Evolutionary conservation across 2,329 filamentous ascomycete species (phyloP).

Genomic region (Cercospora berteroae): DNA sequence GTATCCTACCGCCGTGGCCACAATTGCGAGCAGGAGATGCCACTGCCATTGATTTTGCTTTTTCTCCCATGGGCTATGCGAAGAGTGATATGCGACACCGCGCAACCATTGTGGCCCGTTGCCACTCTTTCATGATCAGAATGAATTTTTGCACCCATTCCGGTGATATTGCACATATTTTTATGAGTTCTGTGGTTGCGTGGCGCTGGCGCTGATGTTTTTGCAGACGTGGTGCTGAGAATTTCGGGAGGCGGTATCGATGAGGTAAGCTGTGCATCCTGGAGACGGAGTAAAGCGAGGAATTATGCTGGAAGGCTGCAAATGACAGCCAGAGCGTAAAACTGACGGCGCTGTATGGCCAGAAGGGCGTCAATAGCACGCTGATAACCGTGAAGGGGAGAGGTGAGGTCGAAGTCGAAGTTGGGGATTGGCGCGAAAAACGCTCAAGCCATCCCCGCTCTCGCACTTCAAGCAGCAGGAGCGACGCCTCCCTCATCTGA

Average conservation of each 20-base stretch:
- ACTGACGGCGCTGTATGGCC: neutral
- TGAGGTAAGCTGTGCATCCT: neutral
- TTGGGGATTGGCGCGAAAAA: constrained; percentile 3
- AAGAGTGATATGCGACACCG: constrained; percentile 4
- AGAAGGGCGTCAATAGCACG: neutral
- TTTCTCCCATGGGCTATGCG: neutral
- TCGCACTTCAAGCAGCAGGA: neutral
- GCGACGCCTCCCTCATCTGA: neutral
- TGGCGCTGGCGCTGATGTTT: constrained; percentile 12
- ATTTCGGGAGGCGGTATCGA: neutral
- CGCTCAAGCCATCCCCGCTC: constrained; percentile 4
- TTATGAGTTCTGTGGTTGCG: neutral
- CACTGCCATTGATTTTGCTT: neutral
- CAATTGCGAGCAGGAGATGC: neutral
- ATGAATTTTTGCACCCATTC: neutral
- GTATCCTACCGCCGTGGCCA: neutral
- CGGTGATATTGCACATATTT: neutral
- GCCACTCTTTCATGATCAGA: neutral
- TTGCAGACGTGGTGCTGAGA: neutral
- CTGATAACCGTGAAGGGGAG: neutral
- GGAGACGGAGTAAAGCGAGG: neutral
- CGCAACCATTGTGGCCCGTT: neutral
- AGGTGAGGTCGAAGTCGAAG: constrained; percentile 13
- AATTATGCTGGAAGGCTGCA: neutral
- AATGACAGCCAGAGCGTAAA: neutral